Evolutionary conservation across 352 stramenopile species (phyloP).

Genomic region (Pythium folliculosum): DNA sequence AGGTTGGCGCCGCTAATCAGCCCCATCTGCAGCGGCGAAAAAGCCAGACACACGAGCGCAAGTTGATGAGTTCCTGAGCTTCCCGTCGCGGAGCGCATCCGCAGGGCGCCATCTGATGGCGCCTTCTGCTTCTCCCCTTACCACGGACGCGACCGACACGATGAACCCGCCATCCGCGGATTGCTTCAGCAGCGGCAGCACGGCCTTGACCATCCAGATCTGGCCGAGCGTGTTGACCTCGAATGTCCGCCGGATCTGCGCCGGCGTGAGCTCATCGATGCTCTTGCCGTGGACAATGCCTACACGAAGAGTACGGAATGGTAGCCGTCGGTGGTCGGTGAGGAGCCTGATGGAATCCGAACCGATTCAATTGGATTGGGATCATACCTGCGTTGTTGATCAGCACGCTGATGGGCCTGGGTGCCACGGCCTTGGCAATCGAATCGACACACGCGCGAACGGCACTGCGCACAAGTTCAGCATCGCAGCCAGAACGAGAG

Average conservation of each 20-base stretch:
- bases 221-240: conserved; percentile 59
- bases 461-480: conserved; percentile 28
- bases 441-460: conserved; percentile 19
- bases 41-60: background rate
- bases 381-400: conserved; percentile 37
- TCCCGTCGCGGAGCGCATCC: background rate
- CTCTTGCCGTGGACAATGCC: conserved; percentile 35
- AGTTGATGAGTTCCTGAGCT: background rate
- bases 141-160: conserved; percentile 77
- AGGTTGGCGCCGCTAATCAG: conserved; percentile 63
- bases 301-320: conserved; percentile 18
- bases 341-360: background rate
- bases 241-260: conserved; percentile 29
- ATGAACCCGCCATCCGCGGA: conserved; percentile 36
- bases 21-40: conserved; percentile 45
- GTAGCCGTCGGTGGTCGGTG: background rate
- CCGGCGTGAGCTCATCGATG: conserved; percentile 29
- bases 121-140: conserved; percentile 27
- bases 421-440: conserved; percentile 17
- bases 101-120: background rate
- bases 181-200: conserved; percentile 69
- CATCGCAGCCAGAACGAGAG: background rate
- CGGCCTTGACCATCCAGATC: conserved; percentile 68
- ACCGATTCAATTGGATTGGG: conserved; percentile 10
- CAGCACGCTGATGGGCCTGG: conserved; percentile 30